phyloP scores from a whole-genome alignment of 352 stramenopile species.

The Globisporangium megalacanthum region DNA sequence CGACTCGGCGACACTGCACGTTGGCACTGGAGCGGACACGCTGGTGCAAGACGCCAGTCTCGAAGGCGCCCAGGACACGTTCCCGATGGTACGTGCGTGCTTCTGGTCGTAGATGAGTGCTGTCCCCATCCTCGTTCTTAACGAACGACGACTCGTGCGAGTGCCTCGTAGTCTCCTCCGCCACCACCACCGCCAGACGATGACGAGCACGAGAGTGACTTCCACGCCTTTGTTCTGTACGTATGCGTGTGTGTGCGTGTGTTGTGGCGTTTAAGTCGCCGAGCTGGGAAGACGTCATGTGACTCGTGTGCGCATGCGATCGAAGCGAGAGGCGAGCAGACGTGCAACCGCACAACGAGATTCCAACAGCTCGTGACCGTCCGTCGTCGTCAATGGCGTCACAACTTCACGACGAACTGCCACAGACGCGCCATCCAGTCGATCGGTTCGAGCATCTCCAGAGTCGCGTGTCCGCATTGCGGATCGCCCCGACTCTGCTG shows the following conservation, averaged over 20 bases:
- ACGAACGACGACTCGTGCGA: not conserved
- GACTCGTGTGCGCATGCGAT: too few relatives aligned
- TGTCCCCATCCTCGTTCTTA: not conserved
- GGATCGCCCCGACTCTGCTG: slow-evolving; percentile 17
- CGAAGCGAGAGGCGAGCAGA: slow-evolving; percentile 4
- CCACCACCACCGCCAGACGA: slow-evolving; percentile 47
- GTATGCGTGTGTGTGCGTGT: not conserved
- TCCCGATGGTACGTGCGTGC: not conserved
- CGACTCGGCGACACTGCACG: not conserved
- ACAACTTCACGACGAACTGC: too few relatives aligned
- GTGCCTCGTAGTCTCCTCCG: slow-evolving; percentile 27
- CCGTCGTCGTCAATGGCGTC: too few relatives aligned
- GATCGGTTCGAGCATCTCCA: slow-evolving; percentile 36
- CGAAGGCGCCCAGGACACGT: not conserved
- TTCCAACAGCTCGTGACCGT: not conserved
- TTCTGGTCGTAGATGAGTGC: not conserved
- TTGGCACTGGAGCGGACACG: not conserved
- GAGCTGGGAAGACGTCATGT: too few relatives aligned
- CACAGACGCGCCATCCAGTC: not conserved
- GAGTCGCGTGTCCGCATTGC: slow-evolving; percentile 25
- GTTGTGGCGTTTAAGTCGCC: too few relatives aligned
- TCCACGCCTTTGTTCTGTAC: slow-evolving; percentile 26
- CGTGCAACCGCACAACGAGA: not conserved
- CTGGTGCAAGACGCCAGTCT: not conserved
- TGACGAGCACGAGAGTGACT: slow-evolving; percentile 26